A percentile compares a stretch with the other conserved stretches of the same genome.
phyloP scores from a whole-genome alignment of 2,329 filamentous ascomycete species.

The Ceratocystis huliohia region DNA sequence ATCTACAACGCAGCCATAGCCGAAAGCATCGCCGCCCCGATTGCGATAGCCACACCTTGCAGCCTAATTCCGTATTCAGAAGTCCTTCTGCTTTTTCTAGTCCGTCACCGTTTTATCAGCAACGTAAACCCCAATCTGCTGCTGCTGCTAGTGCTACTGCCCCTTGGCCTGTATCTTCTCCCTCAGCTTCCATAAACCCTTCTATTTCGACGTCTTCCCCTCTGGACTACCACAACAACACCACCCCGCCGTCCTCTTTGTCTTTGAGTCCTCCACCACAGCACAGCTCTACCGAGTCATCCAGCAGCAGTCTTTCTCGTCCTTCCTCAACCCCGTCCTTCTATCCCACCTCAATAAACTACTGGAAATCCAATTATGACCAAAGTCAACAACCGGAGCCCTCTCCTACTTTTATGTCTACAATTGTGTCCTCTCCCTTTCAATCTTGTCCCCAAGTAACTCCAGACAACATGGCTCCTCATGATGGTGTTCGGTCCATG shows the following conservation, averaged over 20 bases:
- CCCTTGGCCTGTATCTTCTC: background rate
- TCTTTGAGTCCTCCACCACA: conserved; percentile 11
- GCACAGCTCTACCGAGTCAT: conserved; percentile 1
- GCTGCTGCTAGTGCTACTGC: background rate
- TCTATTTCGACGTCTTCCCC: background rate
- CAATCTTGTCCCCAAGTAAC: conserved; percentile 4
- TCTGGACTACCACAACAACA: background rate
- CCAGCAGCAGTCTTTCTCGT: conserved; percentile 10
- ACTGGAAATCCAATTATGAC: conserved; percentile 21
- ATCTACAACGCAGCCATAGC: background rate
- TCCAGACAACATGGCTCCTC: conserved; percentile 12
- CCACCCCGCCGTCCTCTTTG: background rate
- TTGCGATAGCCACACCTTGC: background rate
- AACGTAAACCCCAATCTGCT: conserved; percentile 8
- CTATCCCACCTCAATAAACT: conserved; percentile 6
- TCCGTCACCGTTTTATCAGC: conserved; percentile 3
- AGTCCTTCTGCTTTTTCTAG: background rate
- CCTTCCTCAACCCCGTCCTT: conserved; percentile 15
- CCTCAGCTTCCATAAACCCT: background rate
- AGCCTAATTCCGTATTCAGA: background rate
- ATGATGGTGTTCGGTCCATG: conserved; percentile 5
- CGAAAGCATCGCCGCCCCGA: background rate
- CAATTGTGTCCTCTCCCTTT: conserved; percentile 18
- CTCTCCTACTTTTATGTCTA: conserved; percentile 14
- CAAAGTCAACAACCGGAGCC: conserved; percentile 20